Evolutionary conservation across 306 rosid genomes (phyloP).

Genomic region (Purshia tridentata): DNA sequence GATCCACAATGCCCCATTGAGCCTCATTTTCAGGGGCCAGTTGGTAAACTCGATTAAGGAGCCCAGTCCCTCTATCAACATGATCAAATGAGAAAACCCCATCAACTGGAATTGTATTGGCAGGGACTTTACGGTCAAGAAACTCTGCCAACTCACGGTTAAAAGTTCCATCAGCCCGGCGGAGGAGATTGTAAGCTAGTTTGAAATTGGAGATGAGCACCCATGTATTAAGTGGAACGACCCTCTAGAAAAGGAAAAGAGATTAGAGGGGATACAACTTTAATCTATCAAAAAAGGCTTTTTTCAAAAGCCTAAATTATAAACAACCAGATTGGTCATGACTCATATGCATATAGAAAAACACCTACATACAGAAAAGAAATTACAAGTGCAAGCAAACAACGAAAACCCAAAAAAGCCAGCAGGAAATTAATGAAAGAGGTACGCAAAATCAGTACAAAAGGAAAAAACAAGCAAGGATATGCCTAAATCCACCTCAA

Average conservation of each 20-base stretch:
- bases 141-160: constrained; percentile 80
- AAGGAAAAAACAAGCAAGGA: constrained; percentile 10
- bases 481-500: constrained; percentile 6
- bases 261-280: constrained; percentile 22
- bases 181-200: constrained; percentile 79
- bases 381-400: constrained; percentile 6
- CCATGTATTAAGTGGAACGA: constrained; percentile 94
- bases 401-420: constrained; percentile 10
- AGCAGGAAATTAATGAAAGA: constrained; percentile 7
- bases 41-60: constrained; percentile 66
- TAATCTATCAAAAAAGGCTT: background rate
- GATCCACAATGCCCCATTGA: constrained; percentile 47
- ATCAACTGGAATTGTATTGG: constrained; percentile 68
- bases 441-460: constrained; percentile 13
- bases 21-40: constrained; percentile 48
- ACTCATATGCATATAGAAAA: background rate
- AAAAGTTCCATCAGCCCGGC: constrained; percentile 89
- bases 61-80: constrained; percentile 61
- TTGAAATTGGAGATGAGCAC: constrained; percentile 92
- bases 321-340: constrained; percentile 13
- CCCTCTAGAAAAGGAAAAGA: constrained; percentile 45
- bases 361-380: background rate
- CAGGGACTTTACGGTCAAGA: constrained; percentile 78
- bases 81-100: constrained; percentile 90
- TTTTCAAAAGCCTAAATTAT: background rate